Conservation (phyloP, 1,284 basidiomycete species). For the Psilocybe mexicana region DNA sequence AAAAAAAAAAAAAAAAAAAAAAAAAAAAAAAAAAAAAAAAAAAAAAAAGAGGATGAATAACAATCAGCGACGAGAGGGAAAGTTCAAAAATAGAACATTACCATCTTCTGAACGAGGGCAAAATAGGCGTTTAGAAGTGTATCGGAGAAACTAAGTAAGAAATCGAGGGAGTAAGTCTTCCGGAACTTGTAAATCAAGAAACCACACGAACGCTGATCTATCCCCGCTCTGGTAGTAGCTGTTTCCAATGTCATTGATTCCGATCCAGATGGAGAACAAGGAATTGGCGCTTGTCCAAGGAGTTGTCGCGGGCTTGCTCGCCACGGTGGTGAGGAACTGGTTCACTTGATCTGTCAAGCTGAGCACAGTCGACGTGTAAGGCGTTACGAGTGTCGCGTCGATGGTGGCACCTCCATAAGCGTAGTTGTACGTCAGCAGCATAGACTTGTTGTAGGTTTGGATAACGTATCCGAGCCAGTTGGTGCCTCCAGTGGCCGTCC, state of each 20-base stretch:
- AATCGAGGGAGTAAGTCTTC: not conserved
- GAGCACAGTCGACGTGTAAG: slow-evolving; percentile 51
- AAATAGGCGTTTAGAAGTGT: slow-evolving; percentile 54
- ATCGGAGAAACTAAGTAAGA: slow-evolving; percentile 43
- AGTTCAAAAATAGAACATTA: too few relatives aligned
- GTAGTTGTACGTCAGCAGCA: slow-evolving; percentile 58
- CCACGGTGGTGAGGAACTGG: slow-evolving; percentile 45
- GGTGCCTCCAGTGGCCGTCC: slow-evolving; percentile 52
- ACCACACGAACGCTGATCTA: slow-evolving; percentile 44
- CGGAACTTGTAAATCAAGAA: not conserved
- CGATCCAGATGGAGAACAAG: slow-evolving; percentile 61
- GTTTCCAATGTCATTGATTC: slow-evolving; percentile 63
- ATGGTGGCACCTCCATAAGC: slow-evolving; percentile 65
- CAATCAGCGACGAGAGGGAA: too few relatives aligned
- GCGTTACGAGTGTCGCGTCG: slow-evolving; percentile 49
- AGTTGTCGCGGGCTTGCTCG: slow-evolving; percentile 43
- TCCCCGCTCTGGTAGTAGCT: slow-evolving; percentile 47
- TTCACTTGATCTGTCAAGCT: slow-evolving; percentile 58
- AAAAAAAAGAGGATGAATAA: too few relatives aligned
- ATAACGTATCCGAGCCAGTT: slow-evolving; percentile 61
- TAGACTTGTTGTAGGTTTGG: slow-evolving; percentile 49
- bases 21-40: too few relatives aligned
- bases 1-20: too few relatives aligned
- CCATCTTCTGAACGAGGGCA: slow-evolving; percentile 52
- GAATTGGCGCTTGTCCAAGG: slow-evolving; percentile 55